Evolutionary conservation across 257 asterid genomes (phyloP), one percentile per base, ranked within the genome.

Genomic region (Solanum chilense): DNA sequence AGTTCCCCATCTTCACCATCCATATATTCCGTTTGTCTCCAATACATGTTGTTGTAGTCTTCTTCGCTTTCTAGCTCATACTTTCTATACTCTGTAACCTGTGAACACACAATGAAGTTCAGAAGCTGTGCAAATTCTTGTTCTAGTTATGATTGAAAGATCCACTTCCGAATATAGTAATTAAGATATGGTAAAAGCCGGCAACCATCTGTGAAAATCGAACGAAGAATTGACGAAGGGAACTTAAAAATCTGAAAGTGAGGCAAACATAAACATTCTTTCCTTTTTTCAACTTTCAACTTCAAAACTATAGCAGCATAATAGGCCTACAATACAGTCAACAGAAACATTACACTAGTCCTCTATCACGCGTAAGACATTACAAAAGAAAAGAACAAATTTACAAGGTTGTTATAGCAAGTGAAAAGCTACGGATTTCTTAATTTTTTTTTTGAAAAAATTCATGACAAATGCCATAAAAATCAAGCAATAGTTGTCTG

Each of bases 1-100:
- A 87, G 91, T 25, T 90, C 91, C 29, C 89, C 92, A 86, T 90
- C 92, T 58, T 90, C 92, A 37, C 88, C 89, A 58, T 93, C 92
- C 13, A 89, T 41, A 66, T 93, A 88, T 62, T 89, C 91, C 6
- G 66, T 29, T 16, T 77, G 69, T 85, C 93, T 85, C 93, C 95
- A 92, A 86, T 91, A 91, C 85, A 87, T 37, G 70, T 47, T 83
- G 45, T 88, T 71, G 45, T 70, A 88, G 87, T 85, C 93, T 33
- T 92, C 93, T 86, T 93, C 94, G 1, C 86, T 82, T 80, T 88
- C 94, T 70, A 88, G 88, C 87, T 90, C 88, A 77, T 87, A 83
- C 62, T 62, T 87, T 14, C 45, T 47, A 75, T 87, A 89, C 60
- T 89, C 93, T 5, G 87, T 70, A 62, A 88, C 87, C 94, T 92